Percentiles rank a stretch among this genome's conserved stretches.
These are phyloP conservation scores for Selaginella tamariscina DNA, from an alignment of 75 land plant species.

Conservation along the genomic window DNA sequence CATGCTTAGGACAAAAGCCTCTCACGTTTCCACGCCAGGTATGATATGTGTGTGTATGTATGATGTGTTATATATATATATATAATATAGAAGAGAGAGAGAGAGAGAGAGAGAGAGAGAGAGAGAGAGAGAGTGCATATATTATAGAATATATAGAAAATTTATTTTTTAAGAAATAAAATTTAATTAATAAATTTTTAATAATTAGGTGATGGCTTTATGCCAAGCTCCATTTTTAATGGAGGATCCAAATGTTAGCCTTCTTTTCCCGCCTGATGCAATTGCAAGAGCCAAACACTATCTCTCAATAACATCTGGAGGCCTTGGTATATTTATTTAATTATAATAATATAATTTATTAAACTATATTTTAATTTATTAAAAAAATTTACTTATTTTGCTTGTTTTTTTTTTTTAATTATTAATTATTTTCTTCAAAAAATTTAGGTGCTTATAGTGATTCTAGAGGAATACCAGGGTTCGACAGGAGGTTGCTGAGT, in stretches of 20 bases:
- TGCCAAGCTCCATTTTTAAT: conserved; percentile 97
- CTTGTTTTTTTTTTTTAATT: conserved; percentile 2
- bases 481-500: conserved; percentile 90
- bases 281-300: conserved; percentile 90
- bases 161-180: no score
- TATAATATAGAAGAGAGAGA: no score
- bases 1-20: conserved; percentile 98
- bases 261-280: conserved; percentile 88
- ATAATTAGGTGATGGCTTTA: conserved; percentile 71
- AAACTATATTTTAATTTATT: not conserved
- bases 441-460: conserved; percentile 93
- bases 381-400: not conserved
- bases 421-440: not conserved
- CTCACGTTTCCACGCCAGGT: conserved; percentile 98
- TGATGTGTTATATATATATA: no score
- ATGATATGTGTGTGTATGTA: not conserved
- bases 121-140: no score
- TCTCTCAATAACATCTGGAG: conserved; percentile 81
- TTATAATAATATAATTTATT: not conserved
- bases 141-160: no score
- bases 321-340: conserved; percentile 50
- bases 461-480: conserved; percentile 88
- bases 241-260: conserved; percentile 90
- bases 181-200: not conserved
- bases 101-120: no score